Conservation (phyloP, 1,284 basidiomycete genomes). For the Pseudomicrostroma phylloplanum region DNA sequence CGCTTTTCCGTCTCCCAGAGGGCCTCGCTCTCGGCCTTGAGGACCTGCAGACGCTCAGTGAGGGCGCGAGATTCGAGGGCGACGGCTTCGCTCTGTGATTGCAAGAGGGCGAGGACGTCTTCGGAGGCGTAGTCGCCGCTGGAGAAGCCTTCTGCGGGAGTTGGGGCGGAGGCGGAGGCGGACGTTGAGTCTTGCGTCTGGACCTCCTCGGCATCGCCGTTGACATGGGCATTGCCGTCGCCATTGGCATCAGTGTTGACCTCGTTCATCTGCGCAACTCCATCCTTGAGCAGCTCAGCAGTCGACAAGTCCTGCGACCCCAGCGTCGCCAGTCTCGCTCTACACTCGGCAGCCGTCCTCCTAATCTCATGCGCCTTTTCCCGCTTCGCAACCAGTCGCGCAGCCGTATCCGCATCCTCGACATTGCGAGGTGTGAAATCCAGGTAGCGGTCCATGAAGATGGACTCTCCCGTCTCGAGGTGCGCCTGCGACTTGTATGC, state of each 20-base stretch:
- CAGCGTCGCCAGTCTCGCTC: neutral
- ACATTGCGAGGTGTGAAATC: slow-evolving; percentile 61
- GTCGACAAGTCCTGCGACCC: too few relatives aligned
- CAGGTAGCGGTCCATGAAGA: slow-evolving; percentile 88
- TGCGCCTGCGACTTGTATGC: slow-evolving; percentile 95
- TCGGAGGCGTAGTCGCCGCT: neutral
- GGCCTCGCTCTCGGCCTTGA: slow-evolving; percentile 67
- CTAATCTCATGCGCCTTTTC: neutral
- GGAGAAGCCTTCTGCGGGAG: too few relatives aligned
- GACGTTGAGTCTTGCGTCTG: too few relatives aligned
- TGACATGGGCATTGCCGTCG: slow-evolving; percentile 1
- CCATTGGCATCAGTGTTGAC: too few relatives aligned
- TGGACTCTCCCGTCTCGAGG: slow-evolving; percentile 76
- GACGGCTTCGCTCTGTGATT: slow-evolving; percentile 50
- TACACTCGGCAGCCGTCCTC: neutral
- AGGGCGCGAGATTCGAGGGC: slow-evolving; percentile 61
- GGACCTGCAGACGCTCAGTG: slow-evolving; percentile 53
- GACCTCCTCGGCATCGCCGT: too few relatives aligned
- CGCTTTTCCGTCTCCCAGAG: slow-evolving; percentile 68
- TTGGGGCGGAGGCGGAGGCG: too few relatives aligned
- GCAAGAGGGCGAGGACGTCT: slow-evolving; percentile 4
- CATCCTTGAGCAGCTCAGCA: too few relatives aligned
- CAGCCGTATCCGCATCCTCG: slow-evolving; percentile 17
- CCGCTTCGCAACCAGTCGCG: slow-evolving; percentile 6
- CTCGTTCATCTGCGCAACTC: too few relatives aligned